phyloP scores from a whole-genome alignment of 2,329 filamentous ascomycete species.

The Diaporthe helianthi region DNA sequence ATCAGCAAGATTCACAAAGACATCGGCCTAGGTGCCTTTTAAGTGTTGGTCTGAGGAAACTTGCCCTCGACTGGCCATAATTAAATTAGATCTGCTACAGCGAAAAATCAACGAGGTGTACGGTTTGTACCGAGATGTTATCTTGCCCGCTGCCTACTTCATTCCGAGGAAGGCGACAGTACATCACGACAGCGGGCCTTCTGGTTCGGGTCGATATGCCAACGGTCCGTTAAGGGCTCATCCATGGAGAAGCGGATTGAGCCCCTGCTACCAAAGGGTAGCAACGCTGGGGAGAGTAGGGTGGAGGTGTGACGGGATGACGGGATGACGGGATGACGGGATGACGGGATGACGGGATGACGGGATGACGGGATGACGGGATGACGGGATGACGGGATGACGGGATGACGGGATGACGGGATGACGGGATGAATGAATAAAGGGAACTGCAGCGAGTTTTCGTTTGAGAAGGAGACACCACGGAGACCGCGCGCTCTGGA shows the following conservation, averaged over 20 bases:
- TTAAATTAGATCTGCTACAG: not conserved
- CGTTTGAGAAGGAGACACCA: conserved; percentile 7
- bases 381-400: too few relatives aligned
- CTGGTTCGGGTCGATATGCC: conserved; percentile 63
- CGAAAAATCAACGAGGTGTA: conserved; percentile 1
- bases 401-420: too few relatives aligned
- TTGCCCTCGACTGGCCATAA: not conserved
- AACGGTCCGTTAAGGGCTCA: conserved; percentile 83
- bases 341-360: too few relatives aligned
- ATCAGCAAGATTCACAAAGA: not conserved
- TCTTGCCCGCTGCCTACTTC: conserved; percentile 50
- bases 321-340: too few relatives aligned
- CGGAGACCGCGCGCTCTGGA: conserved; percentile 22
- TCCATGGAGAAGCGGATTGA: conserved; percentile 67
- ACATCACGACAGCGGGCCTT: conserved; percentile 47
- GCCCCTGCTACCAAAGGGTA: conserved; percentile 77
- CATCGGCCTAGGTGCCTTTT: too few relatives aligned
- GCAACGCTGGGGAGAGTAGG: conserved; percentile 70
- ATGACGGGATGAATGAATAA: not conserved
- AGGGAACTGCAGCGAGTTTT: conserved; percentile 11
- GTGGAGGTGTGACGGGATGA: too few relatives aligned
- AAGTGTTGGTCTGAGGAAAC: not conserved
- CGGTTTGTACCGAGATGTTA: conserved; percentile 44
- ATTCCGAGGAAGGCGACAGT: conserved; percentile 43
- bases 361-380: too few relatives aligned